These are phyloP conservation scores for Russula compacta DNA, from an alignment of 768 basidiomycete species.

Conservation along the genomic window DNA sequence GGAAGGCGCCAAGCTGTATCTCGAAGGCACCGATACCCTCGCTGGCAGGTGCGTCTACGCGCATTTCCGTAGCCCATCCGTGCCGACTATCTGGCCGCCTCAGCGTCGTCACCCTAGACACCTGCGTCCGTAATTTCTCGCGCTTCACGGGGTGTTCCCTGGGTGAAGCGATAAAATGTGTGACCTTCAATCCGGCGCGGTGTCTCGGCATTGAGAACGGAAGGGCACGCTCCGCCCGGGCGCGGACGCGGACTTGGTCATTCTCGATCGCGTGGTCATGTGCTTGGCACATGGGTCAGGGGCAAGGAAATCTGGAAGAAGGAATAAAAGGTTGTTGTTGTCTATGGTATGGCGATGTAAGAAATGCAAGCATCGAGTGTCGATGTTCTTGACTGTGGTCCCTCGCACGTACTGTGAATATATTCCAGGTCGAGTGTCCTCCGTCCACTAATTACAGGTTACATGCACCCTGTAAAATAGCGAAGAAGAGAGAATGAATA, in stretches of 20 bases:
- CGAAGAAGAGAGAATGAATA: not conserved
- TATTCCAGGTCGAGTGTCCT: not conserved
- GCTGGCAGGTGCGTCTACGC: conserved; percentile 61
- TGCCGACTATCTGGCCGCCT: not conserved
- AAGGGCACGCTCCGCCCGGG: conserved; percentile 78
- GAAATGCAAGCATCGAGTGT: not conserved
- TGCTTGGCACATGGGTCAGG: conserved; percentile 66
- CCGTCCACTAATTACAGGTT: not conserved
- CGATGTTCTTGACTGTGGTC: not conserved
- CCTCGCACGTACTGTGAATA: not conserved
- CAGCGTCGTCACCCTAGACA: conserved; percentile 75
- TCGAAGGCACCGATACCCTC: conserved; percentile 81
- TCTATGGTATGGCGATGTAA: not conserved
- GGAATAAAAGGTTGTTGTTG: not conserved
- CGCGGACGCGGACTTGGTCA: conserved; percentile 79
- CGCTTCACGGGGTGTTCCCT: conserved; percentile 78
- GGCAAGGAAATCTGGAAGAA: conserved; percentile 64
- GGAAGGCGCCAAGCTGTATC: conserved; percentile 67
- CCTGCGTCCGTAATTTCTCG: conserved; percentile 78
- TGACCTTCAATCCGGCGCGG: conserved; percentile 78
- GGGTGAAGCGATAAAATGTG: conserved; percentile 77
- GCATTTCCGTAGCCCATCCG: not conserved
- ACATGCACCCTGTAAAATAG: not conserved
- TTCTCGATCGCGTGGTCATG: conserved; percentile 60
- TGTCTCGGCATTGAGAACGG: conserved; percentile 66